Evolutionary conservation across 108 stramenopile species (phyloP), one percentile per base, ranked within the genome.

Genomic region (Cyclotella distinguenda): DNA sequence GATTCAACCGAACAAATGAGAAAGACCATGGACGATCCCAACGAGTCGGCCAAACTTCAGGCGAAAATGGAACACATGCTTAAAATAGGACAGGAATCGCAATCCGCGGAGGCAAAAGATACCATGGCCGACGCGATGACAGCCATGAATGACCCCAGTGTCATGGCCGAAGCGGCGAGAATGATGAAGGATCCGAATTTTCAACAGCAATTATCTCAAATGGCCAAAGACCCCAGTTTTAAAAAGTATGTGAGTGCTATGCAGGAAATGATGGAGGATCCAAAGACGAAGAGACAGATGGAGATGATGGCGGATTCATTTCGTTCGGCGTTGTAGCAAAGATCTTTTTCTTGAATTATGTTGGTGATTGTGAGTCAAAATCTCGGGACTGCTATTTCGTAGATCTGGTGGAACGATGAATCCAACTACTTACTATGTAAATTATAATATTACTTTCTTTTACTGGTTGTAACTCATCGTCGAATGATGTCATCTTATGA

Each of bases 31-130:
- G 78, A 85, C 32, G 90, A 94, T 58, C 93, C 93, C n/a, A 73
- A 82, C 46, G 64, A 81, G 39, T 84, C 90, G n/a, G 93, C 89
- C n/a, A 72, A 77, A 48, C 77, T 87, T 64, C 79, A 87, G 44
- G 93, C 93, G n/a, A 83, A 88, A 72, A 83, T 86, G 78, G 93
- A 94, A 65, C 88, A 89, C 79, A 94, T 94, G 93, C 55, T 88
- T 52, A 89, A 94, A 54, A 78, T 79, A 38, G 93, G 91, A 19
- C 52, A 81, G 12, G 71, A 78, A 0, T 74, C 84, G 63, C 60
- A 90, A 27, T 80, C 88, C 49, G 68, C 68, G n/a, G 68, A 76
- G 7, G 82, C 88, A 0, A 80, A 66, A 39, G 74, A 78, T 31
- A 62, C 78, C 30, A 88, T 94, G 86, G 80, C 84, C 12, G 72